phyloP scores from a whole-genome alignment of 768 basidiomycete species.

The Lyophyllum semitale region DNA sequence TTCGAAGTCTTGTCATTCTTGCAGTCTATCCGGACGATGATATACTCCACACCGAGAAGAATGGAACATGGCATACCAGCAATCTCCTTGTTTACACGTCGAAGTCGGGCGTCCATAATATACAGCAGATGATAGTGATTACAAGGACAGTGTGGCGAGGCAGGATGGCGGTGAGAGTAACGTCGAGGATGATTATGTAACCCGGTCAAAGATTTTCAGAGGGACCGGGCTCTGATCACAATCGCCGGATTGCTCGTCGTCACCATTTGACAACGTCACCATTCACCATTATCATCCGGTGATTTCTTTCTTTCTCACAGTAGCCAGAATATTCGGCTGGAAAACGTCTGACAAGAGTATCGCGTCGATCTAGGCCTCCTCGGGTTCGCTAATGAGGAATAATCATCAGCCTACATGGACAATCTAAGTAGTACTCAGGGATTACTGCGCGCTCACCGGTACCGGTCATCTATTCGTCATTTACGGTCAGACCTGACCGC shows the following conservation, averaged over 20 bases:
- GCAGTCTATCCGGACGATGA: constrained; percentile 61
- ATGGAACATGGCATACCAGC: constrained; percentile 50
- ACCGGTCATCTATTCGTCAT: too few species aligned
- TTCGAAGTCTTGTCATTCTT: constrained; percentile 92
- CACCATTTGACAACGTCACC: too few species aligned
- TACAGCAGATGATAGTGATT: constrained; percentile 7
- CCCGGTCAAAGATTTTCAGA: background rate
- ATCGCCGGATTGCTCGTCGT: too few species aligned
- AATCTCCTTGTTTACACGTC: constrained; percentile 95
- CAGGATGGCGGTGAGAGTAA: constrained; percentile 4
- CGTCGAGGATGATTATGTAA: constrained; percentile 6
- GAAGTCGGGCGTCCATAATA: constrained; percentile 82
- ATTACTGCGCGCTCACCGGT: background rate
- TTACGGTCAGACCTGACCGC: too few species aligned
- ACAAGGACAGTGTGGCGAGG: constrained; percentile 5
- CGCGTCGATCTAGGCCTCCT: too few species aligned
- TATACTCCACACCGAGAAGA: background rate
- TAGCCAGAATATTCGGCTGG: too few species aligned
- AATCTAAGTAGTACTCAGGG: background rate
- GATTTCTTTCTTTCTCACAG: too few species aligned
- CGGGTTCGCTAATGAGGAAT: too few species aligned
- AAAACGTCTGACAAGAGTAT: too few species aligned
- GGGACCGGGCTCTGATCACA: too few species aligned
- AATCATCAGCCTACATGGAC: background rate
- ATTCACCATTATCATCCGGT: too few species aligned